Evolutionary conservation across 2,329 filamentous ascomycete genomes (phyloP), one percentile per base, ranked within the genome.

Genomic region (Phyllosticta citrichinensis): DNA sequence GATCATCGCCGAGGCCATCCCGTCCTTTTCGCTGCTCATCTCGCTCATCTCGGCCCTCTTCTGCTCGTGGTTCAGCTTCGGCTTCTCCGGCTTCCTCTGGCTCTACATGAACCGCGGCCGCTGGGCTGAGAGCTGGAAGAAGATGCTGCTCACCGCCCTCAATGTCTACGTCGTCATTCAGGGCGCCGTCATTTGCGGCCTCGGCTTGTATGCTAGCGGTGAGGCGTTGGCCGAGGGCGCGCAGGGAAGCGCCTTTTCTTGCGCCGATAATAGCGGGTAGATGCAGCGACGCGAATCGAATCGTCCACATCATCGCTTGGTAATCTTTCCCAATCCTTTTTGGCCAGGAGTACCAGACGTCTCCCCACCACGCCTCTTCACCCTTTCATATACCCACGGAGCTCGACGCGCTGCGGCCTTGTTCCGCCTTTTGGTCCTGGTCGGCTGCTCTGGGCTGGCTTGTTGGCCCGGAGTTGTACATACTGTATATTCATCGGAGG

Each of bases 1-100:
- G 79, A 71, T 89, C 62, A 85, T 91, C 62, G 85, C 87, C 5
- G 81, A 87, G 68, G 83, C 84, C 0, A 85, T 90, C 8, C 87
- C 87, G 0, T 81, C 84, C 56, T 91, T 90, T 74, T 83, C 83
- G 68, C 79, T 83, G 55, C 74, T 90, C 9, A 75, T 90, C n/a
- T 82, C 82, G 4, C 73, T 89, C 40, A 82, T 89, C 27, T 69
- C 68, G 10, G 69, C 85, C 1, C 71, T 87, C 1, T 87, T 88
- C 63, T 83, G 81, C 20, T 83, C 80, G 59, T 88, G 86, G 86
- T 89, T 89, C 70, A 85, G 82, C 58, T 81, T 75, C 65, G 76
- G 76, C 0, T 66, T 80, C 2, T 73, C 73, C 20, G 77, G 74
- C 9, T 65, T 74, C 2, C 77, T 80, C 64, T 80, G 77, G 77